phyloP scores from a whole-genome alignment of 257 asterid genomes.

The Osmanthus fragrans region DNA sequence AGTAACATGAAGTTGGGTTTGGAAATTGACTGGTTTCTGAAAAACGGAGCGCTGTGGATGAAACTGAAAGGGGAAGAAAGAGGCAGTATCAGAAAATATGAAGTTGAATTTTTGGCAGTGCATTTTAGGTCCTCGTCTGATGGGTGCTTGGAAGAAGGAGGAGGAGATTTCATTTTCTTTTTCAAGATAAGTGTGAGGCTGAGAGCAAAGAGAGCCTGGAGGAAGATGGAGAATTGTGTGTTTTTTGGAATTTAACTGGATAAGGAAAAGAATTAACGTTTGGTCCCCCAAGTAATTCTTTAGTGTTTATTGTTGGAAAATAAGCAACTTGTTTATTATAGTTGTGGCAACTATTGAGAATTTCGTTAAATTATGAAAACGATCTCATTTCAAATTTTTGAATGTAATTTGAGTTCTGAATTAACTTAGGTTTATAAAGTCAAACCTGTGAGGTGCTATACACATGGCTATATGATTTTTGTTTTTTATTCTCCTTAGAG shows the following conservation, averaged over 20 bases:
- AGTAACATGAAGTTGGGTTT: slow-evolving; percentile 43
- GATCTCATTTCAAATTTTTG: no score
- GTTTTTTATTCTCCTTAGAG: no score
- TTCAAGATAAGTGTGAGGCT: not conserved
- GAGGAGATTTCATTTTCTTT: slow-evolving; percentile 25
- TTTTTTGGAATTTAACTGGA: not conserved
- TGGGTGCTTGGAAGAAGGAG: slow-evolving; percentile 25
- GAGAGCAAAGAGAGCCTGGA: not conserved
- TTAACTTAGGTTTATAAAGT: no score
- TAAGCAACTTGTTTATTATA: no score
- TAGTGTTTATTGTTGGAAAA: no score
- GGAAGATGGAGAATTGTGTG: not conserved
- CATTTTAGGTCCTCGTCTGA: slow-evolving; percentile 22
- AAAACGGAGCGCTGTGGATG: slow-evolving; percentile 35
- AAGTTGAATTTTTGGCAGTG: slow-evolving; percentile 16
- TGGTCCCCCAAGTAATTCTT: no score
- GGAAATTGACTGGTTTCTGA: slow-evolving; percentile 35
- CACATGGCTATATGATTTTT: no score
- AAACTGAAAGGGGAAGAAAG: slow-evolving; percentile 40
- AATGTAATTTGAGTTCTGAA: no score
- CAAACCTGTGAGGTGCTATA: no score
- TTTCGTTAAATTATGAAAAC: no score
- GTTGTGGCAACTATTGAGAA: no score
- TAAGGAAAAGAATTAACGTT: no score
- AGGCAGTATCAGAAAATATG: slow-evolving; percentile 41